These are phyloP conservation scores for Avena sativa DNA, from an alignment of 176 grass and related monocot species.

Conservation along the genomic window DNA sequence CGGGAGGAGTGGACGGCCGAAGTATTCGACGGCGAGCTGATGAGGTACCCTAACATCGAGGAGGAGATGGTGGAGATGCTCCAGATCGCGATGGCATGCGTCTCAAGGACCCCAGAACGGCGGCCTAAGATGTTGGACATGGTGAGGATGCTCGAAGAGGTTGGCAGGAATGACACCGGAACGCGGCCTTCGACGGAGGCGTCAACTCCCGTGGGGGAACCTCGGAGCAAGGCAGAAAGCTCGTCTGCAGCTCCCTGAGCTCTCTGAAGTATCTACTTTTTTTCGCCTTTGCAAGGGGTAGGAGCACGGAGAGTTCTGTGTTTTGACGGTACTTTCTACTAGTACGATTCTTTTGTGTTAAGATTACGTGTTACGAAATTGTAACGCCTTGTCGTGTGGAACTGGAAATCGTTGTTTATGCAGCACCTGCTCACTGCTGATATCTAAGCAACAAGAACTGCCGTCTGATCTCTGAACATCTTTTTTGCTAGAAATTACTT, in stretches of 20 bases:
- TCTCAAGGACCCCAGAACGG: conserved; percentile 72
- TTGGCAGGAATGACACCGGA: conserved; percentile 54
- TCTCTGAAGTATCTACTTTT: background rate
- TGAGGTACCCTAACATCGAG: conserved; percentile 97
- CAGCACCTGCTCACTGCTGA: conserved; percentile 43
- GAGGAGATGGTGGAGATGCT: conserved; percentile 99
- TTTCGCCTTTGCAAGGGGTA: conserved; percentile 23
- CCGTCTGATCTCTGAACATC: conserved; percentile 5
- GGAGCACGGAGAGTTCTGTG: conserved; percentile 33
- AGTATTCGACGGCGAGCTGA: conserved; percentile 85
- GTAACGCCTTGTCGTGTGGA: conserved; percentile 47
- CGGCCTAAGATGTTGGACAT: conserved; percentile 86
- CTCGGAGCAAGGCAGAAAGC: conserved; percentile 34
- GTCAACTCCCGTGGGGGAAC: conserved; percentile 45
- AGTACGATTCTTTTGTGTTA: conserved; percentile 62
- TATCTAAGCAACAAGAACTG: conserved; percentile 19
- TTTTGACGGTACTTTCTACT: conserved; percentile 20
- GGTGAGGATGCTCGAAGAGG: conserved; percentile 80
- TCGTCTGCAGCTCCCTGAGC: conserved; percentile 24
- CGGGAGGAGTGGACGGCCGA: conserved; percentile 98
- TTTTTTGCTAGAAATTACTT: background rate
- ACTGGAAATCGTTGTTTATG: conserved; percentile 32
- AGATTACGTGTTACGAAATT: conserved; percentile 51
- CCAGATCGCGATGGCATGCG: conserved; percentile 91
- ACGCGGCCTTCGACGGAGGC: conserved; percentile 61